Conservation (phyloP, 2,329 filamentous ascomycete species). For the Cytospora piceicola region DNA sequence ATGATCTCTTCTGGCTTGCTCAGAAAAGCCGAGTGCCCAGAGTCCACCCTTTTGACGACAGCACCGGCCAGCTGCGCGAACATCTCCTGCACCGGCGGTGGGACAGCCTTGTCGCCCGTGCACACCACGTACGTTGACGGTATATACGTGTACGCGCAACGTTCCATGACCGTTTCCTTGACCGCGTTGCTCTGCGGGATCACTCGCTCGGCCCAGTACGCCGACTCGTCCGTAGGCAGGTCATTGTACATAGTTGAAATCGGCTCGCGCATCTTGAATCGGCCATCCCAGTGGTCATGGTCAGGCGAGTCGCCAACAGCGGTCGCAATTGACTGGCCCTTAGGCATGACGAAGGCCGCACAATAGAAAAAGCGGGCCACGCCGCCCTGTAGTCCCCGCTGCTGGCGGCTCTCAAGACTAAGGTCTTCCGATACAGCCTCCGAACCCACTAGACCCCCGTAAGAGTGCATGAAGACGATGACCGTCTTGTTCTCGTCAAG, state of each 20-base stretch:
- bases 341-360: slow-evolving; percentile 33
- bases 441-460: slow-evolving; percentile 34
- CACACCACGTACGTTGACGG: slow-evolving; percentile 34
- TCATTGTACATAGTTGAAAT: slow-evolving; percentile 31
- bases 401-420: slow-evolving; percentile 26
- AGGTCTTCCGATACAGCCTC: slow-evolving; percentile 33
- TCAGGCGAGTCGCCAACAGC: background rate
- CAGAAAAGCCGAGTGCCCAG: slow-evolving; percentile 11
- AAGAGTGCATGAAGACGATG: slow-evolving; percentile 36
- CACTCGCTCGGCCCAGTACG: slow-evolving; percentile 27
- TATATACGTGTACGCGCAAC: slow-evolving; percentile 30
- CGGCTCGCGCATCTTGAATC: slow-evolving; percentile 26
- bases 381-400: slow-evolving; percentile 27
- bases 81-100: slow-evolving; percentile 20
- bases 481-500: slow-evolving; percentile 31
- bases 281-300: slow-evolving; percentile 26
- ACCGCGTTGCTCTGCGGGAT: slow-evolving; percentile 30
- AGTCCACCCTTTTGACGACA: background rate
- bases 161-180: slow-evolving; percentile 27
- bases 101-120: slow-evolving; percentile 29
- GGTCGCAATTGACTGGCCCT: slow-evolving; percentile 32
- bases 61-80: background rate
- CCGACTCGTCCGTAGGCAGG: slow-evolving; percentile 31
- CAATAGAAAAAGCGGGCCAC: slow-evolving; percentile 32
- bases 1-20: slow-evolving; percentile 2